Evolutionary conservation across 495 filamentous ascomycete genomes (phyloP), one percentile per base, ranked within the genome.

Genomic region (Penicillium subrubescens): DNA sequence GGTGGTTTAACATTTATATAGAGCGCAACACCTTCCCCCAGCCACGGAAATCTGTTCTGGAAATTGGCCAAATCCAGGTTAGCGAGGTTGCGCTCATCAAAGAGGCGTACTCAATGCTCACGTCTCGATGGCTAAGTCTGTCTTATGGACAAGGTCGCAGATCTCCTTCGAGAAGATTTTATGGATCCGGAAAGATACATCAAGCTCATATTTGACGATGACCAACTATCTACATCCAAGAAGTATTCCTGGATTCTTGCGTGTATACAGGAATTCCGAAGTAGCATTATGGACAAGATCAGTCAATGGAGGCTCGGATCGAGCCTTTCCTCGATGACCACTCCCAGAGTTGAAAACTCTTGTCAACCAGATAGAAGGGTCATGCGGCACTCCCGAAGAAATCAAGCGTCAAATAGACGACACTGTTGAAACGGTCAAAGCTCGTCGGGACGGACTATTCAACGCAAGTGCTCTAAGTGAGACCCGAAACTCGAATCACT

Each of bases 391-490:
- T 12, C 25, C 33, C 51, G 51, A 53, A 29, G 51, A 17, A 8
- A 33, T 53, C 51, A 53, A 53, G 31, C 25, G 27, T 25, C 51
- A 53, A n/a, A 53, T 19, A 17, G 51, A 53, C 8, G 51, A 53
- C 51, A 53, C 51, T 3, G 51, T 53, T 33, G 51, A 29, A 19
- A 53, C 51, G 7, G 51, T 53, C 27, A 53, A 53, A 33, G 51
- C 8, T 21, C 51, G 51, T 8, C 25, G 51, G 3, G 51, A 53
- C 12, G 51, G 51, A 0, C 25, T 53, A 17, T 31, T 53, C 51
- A 53, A 53, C n/a, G 27, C 23, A 7, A 53, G 51, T 19, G 51
- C 51, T 53, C 51, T 53, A 1, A 53, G 51, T n/a, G 51, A 53
- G 51, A 53, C 27, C 51, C 51, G 51, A 0, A 33, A 31, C 51